Conservation (phyloP, 129 eudicot species). For the Saposhnikovia divaricata region DNA sequence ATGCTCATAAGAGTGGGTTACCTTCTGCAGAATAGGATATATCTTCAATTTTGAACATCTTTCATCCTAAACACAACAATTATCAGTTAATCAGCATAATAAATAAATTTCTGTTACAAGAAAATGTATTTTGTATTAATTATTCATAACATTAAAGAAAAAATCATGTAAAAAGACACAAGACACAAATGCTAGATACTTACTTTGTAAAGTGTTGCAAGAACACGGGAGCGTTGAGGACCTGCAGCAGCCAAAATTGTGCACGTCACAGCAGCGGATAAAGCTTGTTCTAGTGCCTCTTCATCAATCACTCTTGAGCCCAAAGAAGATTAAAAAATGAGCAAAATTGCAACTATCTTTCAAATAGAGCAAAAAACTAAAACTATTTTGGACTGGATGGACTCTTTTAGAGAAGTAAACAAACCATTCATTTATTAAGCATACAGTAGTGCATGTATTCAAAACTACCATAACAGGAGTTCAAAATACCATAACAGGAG, state of each 20-base stretch:
- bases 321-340: neutral
- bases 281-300: conserved; percentile 95
- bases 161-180: neutral
- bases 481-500: neutral
- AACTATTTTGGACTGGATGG: neutral
- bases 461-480: neutral
- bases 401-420: neutral
- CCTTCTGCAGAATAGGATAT: conserved; percentile 97
- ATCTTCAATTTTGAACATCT: conserved; percentile 91
- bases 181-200: neutral
- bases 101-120: neutral
- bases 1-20: conserved; percentile 7
- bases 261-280: conserved; percentile 96
- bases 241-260: conserved; percentile 99
- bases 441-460: neutral
- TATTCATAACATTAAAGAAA: neutral
- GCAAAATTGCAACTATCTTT: neutral
- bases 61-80: conserved; percentile 57
- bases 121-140: neutral
- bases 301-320: conserved; percentile 74
- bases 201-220: conserved; percentile 97
- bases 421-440: neutral
- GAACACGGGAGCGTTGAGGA: conserved; percentile 97
- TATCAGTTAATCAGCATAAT: neutral
- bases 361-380: neutral